Evolutionary conservation across 2,329 filamentous ascomycete genomes (phyloP).

Genomic region (Pseudocercospora vitis): DNA sequence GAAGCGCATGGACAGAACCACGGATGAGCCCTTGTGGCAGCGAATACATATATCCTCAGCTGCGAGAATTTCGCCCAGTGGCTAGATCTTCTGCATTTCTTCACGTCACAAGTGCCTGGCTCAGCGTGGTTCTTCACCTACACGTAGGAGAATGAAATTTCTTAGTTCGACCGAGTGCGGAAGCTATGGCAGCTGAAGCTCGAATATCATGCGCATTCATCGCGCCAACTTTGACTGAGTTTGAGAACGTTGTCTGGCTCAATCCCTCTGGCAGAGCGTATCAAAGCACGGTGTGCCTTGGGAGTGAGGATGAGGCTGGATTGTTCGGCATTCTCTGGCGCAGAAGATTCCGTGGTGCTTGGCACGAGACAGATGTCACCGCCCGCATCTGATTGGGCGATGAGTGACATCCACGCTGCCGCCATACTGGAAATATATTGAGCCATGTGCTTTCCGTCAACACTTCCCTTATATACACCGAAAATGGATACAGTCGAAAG

Average conservation of each 20-base stretch:
- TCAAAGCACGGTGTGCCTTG: too few species aligned
- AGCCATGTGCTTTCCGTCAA: background rate
- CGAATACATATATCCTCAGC: too few species aligned
- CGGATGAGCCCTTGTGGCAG: too few species aligned
- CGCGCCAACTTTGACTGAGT: too few species aligned
- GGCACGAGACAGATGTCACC: background rate
- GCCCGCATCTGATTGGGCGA: background rate
- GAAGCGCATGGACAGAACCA: too few species aligned
- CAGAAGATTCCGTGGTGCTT: background rate
- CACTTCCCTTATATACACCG: background rate
- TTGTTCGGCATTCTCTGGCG: background rate
- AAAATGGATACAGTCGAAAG: conserved; percentile 28
- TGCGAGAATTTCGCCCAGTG: too few species aligned
- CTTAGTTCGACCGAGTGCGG: background rate
- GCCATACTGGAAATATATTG: background rate
- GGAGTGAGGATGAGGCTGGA: background rate
- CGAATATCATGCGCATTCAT: background rate
- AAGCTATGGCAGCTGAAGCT: conserved; percentile 3
- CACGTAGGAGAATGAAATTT: background rate
- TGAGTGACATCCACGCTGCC: background rate
- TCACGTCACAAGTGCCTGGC: too few species aligned
- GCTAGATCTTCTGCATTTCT: too few species aligned
- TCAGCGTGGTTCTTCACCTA: background rate
- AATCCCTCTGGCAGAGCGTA: too few species aligned
- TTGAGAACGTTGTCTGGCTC: too few species aligned